Percentiles rank a stretch among this genome's conserved stretches.
Evolutionary conservation across 2,329 filamentous ascomycete genomes (phyloP).

Genomic region (Clathrospora elynae): DNA sequence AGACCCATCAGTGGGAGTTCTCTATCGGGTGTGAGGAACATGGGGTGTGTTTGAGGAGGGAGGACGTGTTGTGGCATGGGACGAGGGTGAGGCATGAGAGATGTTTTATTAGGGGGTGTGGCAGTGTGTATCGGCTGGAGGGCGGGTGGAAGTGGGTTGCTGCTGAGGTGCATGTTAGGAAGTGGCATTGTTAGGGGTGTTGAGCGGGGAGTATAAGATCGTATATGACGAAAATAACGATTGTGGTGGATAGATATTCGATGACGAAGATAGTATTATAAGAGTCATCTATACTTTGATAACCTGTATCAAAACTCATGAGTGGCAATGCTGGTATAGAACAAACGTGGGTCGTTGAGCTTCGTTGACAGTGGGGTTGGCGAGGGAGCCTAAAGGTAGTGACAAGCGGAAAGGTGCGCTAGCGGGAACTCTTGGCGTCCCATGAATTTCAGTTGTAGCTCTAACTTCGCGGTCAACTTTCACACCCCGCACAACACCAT

Average conservation of each 20-base stretch:
- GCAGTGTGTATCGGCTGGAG: constrained; percentile 22
- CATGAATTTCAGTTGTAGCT: constrained; percentile 15
- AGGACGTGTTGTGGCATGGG: constrained; percentile 24
- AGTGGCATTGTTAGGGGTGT: constrained; percentile 14
- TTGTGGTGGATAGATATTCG: too few species aligned
- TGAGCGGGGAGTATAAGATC: too few species aligned
- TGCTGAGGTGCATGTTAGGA: constrained; percentile 22
- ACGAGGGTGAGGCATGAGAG: constrained; percentile 20
- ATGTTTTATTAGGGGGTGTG: constrained; percentile 31
- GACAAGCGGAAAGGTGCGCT: constrained; percentile 7
- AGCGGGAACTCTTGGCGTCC: constrained; percentile 13
- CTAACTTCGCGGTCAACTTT: constrained; percentile 8
- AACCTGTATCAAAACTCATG: too few species aligned
- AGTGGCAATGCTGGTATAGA: too few species aligned
- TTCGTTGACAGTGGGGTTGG: too few species aligned
- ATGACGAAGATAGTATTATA: too few species aligned
- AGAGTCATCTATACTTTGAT: too few species aligned
- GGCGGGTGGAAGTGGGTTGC: constrained; percentile 21
- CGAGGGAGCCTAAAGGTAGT: too few species aligned
- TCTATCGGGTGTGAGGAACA: constrained; percentile 25
- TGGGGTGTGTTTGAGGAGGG: constrained; percentile 22
- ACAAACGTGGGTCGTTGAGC: too few species aligned
- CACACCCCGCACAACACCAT: constrained; percentile 5
- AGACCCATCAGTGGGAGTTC: constrained; percentile 19
- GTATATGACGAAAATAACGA: too few species aligned